Percentiles rank a stretch among this genome's conserved stretches.
phyloP scores from a whole-genome alignment of 202 grass and related monocot species.

The Cymbopogon flexuosus region DNA sequence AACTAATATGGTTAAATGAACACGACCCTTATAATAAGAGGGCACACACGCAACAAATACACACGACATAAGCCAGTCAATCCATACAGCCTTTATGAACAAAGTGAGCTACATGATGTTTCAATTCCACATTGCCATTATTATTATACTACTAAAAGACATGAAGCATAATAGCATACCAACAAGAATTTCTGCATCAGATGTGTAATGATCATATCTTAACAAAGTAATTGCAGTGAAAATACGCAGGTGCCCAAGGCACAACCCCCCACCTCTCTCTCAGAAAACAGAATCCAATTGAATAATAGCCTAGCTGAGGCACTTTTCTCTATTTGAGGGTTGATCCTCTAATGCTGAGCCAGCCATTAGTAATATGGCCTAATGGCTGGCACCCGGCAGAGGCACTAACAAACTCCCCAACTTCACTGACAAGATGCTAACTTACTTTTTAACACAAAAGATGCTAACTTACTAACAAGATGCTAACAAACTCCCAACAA shows the following conservation, averaged over 20 bases:
- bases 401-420: too few species aligned
- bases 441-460: too few species aligned
- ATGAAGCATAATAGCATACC: background rate
- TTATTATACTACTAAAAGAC: background rate
- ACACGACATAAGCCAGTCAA: background rate
- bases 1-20: background rate
- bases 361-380: too few species aligned
- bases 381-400: too few species aligned
- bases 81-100: background rate
- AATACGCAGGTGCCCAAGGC: background rate
- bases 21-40: background rate
- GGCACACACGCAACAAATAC: background rate
- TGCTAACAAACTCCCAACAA: too few species aligned
- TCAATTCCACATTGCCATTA: background rate
- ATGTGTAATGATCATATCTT: background rate
- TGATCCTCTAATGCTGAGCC: background rate
- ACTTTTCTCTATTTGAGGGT: background rate
- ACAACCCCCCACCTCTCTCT: background rate
- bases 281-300: background rate
- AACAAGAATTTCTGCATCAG: background rate
- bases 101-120: background rate
- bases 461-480: background rate
- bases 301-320: background rate
- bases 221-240: background rate
- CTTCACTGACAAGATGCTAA: too few species aligned